Base-by-base conservation (phyloP, 805 yeast species). In the Cyberlindnera misumaiensis region DNA sequence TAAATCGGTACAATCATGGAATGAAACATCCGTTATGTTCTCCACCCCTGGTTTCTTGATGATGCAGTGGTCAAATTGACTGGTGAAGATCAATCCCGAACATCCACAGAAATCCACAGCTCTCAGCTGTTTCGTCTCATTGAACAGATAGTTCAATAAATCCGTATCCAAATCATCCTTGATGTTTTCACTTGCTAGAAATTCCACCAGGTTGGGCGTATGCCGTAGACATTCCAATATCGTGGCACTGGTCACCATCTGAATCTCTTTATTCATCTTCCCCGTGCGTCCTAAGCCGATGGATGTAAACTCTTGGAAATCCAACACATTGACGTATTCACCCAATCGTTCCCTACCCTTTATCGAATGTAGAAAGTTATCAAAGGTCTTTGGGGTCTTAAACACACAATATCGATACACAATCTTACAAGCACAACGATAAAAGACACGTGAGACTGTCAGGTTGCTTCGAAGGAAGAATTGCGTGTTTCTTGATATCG, bases 21-120 rank as follows among this genome's bases (percentile, higher is more conserved):
- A 75, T 0, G 95, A 85, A 10, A 89, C 67, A 28, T 53, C 48
- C 4, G 49, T 46, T 25, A 55, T 49, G 37, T 45, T 47, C 6
- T 14, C 32, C n/a, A 50, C 43, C 3, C 45, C 45, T 11, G 55
- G 53, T 26, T 32, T 43, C 38, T 44, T 41, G 11, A 49, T 46
- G 31, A 41, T 49, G 16, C 75, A 57, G 14, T 63, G 52, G 13
- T 68, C 63, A 50, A 86, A 80, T 17, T 83, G 80, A 11, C 65
- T 50, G 11, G 77, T 75, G 54, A 87, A 85, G 24, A 55, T 63
- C 28, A 65, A 67, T 32, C 84, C 82, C 5, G 86, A 75, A 28
- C 94, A 84, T 7, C 96, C 97, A 59, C 96, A 88, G 46, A 88
- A 86, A 60, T 88, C 97, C 11, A 88, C 61, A 1, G 85, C 75